These are phyloP conservation scores for Fusarium sp. DNA, from an alignment of 2,329 filamentous ascomycete species.

Conservation along the genomic window DNA sequence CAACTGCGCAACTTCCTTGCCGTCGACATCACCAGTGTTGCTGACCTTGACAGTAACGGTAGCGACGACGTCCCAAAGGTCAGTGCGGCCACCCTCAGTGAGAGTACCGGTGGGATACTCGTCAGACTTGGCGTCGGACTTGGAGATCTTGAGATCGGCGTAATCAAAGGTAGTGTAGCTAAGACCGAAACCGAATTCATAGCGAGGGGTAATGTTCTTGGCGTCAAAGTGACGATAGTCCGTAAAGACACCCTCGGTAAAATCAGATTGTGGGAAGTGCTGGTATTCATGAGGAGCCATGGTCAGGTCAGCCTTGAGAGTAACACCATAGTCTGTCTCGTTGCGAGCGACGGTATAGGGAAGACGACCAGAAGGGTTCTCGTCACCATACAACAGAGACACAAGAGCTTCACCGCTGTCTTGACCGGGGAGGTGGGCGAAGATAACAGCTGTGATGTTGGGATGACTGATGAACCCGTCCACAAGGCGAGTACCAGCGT, in stretches of 20 bases:
- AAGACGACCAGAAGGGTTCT: conserved; percentile 66
- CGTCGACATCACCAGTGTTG: neutral
- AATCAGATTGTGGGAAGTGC: conserved; percentile 6
- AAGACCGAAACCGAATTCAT: conserved; percentile 81
- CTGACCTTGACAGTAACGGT: neutral
- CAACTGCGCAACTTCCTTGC: conserved; percentile 15
- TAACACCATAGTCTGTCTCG: conserved; percentile 43
- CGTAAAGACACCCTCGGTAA: conserved; percentile 13
- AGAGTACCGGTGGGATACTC: conserved; percentile 4
- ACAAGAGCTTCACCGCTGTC: conserved; percentile 68
- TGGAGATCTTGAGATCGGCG: neutral
- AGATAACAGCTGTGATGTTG: conserved; percentile 72
- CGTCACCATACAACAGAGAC: conserved; percentile 67
- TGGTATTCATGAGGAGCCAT: neutral
- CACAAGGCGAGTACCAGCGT: conserved; percentile 64
- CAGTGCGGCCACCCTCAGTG: neutral
- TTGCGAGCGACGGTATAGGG: conserved; percentile 70
- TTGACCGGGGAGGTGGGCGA: conserved; percentile 73
- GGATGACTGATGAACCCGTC: conserved; percentile 68
- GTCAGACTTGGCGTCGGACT: neutral
- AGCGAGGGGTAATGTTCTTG: conserved; percentile 68
- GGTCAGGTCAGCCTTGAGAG: neutral
- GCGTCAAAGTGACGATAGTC: conserved; percentile 83
- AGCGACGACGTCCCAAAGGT: conserved; percentile 10
- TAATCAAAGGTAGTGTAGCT: conserved; percentile 73